phyloP scores from a whole-genome alignment of 768 basidiomycete genomes.

The Calocybe indica region DNA sequence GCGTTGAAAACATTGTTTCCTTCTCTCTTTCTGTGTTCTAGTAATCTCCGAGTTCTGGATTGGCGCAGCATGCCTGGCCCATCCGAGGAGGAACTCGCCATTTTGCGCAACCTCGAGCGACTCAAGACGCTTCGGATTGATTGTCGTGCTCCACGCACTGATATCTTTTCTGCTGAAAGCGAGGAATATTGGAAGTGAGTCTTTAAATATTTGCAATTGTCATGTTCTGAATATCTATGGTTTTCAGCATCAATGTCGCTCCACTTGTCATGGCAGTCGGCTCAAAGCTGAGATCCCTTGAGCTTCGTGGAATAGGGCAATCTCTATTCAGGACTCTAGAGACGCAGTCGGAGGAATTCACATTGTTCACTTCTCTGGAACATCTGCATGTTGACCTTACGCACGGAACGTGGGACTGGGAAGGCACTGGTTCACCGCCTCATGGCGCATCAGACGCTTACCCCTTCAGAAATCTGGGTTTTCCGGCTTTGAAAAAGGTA shows the following conservation, averaged over 20 bases:
- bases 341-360: slow-evolving; percentile 1
- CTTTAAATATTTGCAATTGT: too few species aligned
- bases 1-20: not conserved
- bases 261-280: slow-evolving; percentile 7
- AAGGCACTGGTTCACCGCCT: slow-evolving; percentile 9
- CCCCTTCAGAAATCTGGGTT: slow-evolving; percentile 9
- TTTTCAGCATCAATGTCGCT: slow-evolving; percentile 2
- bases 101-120: slow-evolving; percentile 1
- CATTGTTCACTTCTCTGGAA: slow-evolving; percentile 5
- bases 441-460: slow-evolving; percentile 7
- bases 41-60: slow-evolving; percentile 8
- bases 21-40: slow-evolving; percentile 2
- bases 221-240: too few species aligned
- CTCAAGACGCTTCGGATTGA: slow-evolving; percentile 9
- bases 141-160: not conserved
- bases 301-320: slow-evolving; percentile 7
- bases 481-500: slow-evolving; percentile 12
- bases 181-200: too few species aligned
- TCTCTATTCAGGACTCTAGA: slow-evolving; percentile 2
- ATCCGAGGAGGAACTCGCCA: not conserved
- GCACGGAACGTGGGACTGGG: slow-evolving; percentile 15
- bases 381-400: slow-evolving; percentile 14
- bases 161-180: too few species aligned
- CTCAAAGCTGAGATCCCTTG: slow-evolving; percentile 6
- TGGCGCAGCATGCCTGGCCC: slow-evolving; percentile 9